phyloP scores from a whole-genome alignment of 2,329 filamentous ascomycete species.

The Alternaria panax region DNA sequence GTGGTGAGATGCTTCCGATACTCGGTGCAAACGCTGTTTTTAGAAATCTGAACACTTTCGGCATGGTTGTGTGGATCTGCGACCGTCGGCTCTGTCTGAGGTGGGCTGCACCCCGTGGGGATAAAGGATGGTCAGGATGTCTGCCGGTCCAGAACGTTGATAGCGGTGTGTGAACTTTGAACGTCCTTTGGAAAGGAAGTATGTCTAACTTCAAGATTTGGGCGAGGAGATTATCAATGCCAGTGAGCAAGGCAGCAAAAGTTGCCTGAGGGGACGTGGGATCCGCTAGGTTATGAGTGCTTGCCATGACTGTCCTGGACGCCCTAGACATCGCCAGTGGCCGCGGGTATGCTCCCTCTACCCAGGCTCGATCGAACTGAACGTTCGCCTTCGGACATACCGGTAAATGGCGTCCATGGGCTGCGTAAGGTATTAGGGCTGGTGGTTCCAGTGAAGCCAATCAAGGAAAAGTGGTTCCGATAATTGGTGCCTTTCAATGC shows the following conservation, averaged over 20 bases:
- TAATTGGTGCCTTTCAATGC: slow-evolving; percentile 3
- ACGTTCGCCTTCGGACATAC: slow-evolving; percentile 17
- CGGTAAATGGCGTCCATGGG: slow-evolving; percentile 19
- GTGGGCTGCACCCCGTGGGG: slow-evolving; percentile 4
- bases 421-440: slow-evolving; percentile 25
- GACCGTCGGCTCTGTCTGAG: slow-evolving; percentile 1
- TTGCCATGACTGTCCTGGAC: slow-evolving; percentile 17
- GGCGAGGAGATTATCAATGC: not conserved
- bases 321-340: slow-evolving; percentile 17
- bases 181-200: not conserved
- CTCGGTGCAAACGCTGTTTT: slow-evolving; percentile 39
- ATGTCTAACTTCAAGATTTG: not conserved
- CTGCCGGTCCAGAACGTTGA: slow-evolving; percentile 1
- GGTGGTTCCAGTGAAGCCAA: slow-evolving; percentile 31
- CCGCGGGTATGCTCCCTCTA: slow-evolving; percentile 20
- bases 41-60: slow-evolving; percentile 36
- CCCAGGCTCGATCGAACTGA: slow-evolving; percentile 17
- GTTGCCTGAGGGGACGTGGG: slow-evolving; percentile 15
- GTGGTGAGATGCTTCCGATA: slow-evolving; percentile 31
- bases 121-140: not conserved
- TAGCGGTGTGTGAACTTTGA: not conserved
- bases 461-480: slow-evolving; percentile 22
- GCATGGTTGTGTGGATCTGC: slow-evolving; percentile 24
- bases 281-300: slow-evolving; percentile 20
- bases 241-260: slow-evolving; percentile 1